Evolutionary conservation across 2,329 filamentous ascomycete genomes (phyloP).

Genomic region (Xylaria sp.): DNA sequence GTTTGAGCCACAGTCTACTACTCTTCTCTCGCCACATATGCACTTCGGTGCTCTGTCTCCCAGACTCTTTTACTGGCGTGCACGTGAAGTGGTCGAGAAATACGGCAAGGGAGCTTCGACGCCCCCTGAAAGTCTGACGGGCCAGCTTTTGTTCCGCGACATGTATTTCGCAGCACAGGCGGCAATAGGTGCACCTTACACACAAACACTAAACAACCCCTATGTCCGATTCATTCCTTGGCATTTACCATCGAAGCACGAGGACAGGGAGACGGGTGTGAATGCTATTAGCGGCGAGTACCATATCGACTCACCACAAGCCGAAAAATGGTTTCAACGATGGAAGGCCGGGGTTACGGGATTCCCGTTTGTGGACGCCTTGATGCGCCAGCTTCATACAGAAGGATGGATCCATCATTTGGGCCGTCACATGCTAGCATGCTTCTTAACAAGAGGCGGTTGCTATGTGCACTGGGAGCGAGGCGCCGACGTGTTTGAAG

Average conservation of each 20-base stretch:
- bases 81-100: constrained; percentile 68
- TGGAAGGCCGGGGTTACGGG: constrained; percentile 78
- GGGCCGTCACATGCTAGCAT: constrained; percentile 80
- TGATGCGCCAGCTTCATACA: constrained; percentile 77
- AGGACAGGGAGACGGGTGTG: constrained; percentile 54
- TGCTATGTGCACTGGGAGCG: constrained; percentile 85
- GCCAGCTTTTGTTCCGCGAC: constrained; percentile 80
- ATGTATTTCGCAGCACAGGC: constrained; percentile 88
- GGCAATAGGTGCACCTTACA: constrained; percentile 70
- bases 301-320: constrained; percentile 69
- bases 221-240: constrained; percentile 81
- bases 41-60: constrained; percentile 80
- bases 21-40: constrained; percentile 76
- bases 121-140: constrained; percentile 75
- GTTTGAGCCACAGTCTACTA: constrained; percentile 78
- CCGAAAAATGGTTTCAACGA: constrained; percentile 73
- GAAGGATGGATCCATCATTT: constrained; percentile 87
- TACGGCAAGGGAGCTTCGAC: constrained; percentile 67
- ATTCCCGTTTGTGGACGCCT: constrained; percentile 83
- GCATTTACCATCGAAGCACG: constrained; percentile 73
- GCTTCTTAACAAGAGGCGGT: constrained; percentile 82
- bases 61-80: constrained; percentile 78
- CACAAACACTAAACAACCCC: constrained; percentile 72
- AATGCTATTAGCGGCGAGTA: constrained; percentile 68
- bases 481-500: constrained; percentile 81